These are phyloP conservation scores for Tricholoma flavovirens DNA, from an alignment of 768 basidiomycete genomes.

Conservation along the genomic window DNA sequence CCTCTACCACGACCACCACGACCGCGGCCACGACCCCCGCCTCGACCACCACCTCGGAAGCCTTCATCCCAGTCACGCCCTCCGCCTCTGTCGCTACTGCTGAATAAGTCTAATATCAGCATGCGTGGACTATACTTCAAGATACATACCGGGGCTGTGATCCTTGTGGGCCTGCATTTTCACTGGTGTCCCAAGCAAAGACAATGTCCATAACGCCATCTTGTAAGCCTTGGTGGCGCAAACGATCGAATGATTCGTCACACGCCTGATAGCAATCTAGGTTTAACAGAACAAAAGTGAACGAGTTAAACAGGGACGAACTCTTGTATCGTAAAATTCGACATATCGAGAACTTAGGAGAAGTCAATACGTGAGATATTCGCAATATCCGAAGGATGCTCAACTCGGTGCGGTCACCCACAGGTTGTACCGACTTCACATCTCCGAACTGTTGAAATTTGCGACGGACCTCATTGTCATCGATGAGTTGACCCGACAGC, in stretches of 20 bases:
- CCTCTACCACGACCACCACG: conserved; percentile 37
- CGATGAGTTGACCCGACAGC: conserved; percentile 59
- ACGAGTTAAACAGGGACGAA: conserved; percentile 26
- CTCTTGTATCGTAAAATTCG: conserved; percentile 91
- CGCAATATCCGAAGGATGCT: neutral
- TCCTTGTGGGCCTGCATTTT: conserved; percentile 42
- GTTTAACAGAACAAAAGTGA: conserved; percentile 5
- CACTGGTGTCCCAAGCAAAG: conserved; percentile 77
- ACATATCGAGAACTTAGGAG: conserved; percentile 73
- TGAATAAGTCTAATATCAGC: conserved; percentile 9
- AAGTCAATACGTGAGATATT: neutral
- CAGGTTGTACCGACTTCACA: conserved; percentile 71
- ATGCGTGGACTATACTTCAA: neutral
- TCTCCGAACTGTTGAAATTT: conserved; percentile 90
- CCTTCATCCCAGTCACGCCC: conserved; percentile 31
- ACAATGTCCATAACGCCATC: conserved; percentile 87
- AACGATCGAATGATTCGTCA: conserved; percentile 71
- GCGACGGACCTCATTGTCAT: conserved; percentile 80
- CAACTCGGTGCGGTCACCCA: conserved; percentile 61
- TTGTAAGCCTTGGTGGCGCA: conserved; percentile 72
- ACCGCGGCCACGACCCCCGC: conserved; percentile 36
- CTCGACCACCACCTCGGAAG: conserved; percentile 27
- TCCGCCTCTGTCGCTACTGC: conserved; percentile 27
- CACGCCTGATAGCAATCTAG: conserved; percentile 45
- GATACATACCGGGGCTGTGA: conserved; percentile 13